Evolutionary conservation across 225 moss, liverwort and hornwort genomes (phyloP), one percentile per base, ranked within the genome.

Genomic region (Marchantia polymorpha): DNA sequence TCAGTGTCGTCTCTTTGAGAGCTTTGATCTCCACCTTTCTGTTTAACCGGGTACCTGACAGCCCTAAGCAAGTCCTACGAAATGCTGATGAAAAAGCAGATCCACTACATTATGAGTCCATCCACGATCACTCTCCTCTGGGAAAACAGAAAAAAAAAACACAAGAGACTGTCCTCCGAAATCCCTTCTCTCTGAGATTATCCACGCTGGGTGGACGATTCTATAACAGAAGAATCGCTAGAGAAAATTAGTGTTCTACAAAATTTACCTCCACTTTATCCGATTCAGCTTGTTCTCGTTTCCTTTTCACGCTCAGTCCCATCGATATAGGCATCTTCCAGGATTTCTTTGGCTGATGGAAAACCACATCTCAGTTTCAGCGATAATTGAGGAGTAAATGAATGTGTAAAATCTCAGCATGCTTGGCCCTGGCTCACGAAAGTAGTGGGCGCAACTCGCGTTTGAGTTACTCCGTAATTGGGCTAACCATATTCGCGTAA

Each of bases 291-390:
- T 94, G 87, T 65, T 92, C 93, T 69, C 85, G 84, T 87, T 97
- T 97, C 71, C 94, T 86, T 81, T 93, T 97, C 69, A 94, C 93
- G 77, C 83, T 89, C 77, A 92, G 4, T 16, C 94, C 97, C 93
- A 93, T 90, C 22, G 85, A 64, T 58, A 97, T 64, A 55, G 94
- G 94, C 93, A 92, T 97, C 84, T 90, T 97, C 84, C 91, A 88
- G 80, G 89, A 85, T 83, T 97, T 97, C 23, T 89, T 76, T 78
- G 87, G 90, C 97, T 97, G 90, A 70, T 79, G 69, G 6, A 80
- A 49, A 23, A 60, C 7, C 16, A 75, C 7, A 65, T 39, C 64
- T 61, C 52, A 22, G n/a, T 20, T 46, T 68, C 46, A 77, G 56
- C 3, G 58, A 10, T 52, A 6, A 22, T 23, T 74, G 14, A 39